phyloP scores from a whole-genome alignment of 2,329 filamentous ascomycete genomes.

The Aspergillus sp. region DNA sequence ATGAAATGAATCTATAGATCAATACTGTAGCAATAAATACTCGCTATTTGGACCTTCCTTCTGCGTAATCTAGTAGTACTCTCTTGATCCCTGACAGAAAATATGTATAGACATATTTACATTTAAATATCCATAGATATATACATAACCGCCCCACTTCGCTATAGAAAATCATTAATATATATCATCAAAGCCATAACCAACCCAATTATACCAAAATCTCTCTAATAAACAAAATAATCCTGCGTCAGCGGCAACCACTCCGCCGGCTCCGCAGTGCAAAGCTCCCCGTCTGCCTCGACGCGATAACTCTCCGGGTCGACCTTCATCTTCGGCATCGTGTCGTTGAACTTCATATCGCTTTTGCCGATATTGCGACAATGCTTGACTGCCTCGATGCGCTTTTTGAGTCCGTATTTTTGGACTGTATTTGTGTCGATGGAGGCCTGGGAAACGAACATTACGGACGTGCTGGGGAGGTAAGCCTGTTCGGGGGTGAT shows the following conservation, averaged over 20 bases:
- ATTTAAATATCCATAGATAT: not conserved
- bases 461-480: slow-evolving; percentile 70
- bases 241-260: slow-evolving; percentile 72
- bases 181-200: not conserved
- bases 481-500: slow-evolving; percentile 45
- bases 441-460: slow-evolving; percentile 77
- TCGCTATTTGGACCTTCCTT: no score
- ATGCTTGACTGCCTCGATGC: slow-evolving; percentile 74
- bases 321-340: slow-evolving; percentile 82
- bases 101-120: not conserved
- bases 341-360: slow-evolving; percentile 89
- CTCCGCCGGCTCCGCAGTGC: slow-evolving; percentile 69
- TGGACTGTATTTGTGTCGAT: slow-evolving; percentile 65
- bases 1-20: no score
- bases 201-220: not conserved
- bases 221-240: slow-evolving; percentile 21
- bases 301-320: slow-evolving; percentile 89
- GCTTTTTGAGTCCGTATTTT: slow-evolving; percentile 74
- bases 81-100: no score
- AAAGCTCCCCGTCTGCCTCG: slow-evolving; percentile 76
- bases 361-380: slow-evolving; percentile 75
- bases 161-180: not conserved
- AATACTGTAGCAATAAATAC: no score
- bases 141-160: not conserved
- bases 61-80: no score